Evolutionary conservation across 352 stramenopile genomes (phyloP).

Genomic region (Phytopythium mirpurense): DNA sequence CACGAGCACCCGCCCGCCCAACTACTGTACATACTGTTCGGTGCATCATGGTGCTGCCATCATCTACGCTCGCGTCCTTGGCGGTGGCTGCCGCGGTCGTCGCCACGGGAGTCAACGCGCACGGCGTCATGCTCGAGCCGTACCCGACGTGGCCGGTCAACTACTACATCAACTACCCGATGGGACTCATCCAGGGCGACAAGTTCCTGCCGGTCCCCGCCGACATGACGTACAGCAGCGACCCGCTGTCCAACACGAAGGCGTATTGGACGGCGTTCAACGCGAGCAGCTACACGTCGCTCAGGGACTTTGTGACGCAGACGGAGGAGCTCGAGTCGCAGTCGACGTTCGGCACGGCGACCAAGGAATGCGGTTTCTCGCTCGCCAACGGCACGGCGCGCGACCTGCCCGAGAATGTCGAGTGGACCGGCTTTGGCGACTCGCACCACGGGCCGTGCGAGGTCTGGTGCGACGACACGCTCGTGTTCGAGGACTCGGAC

Average conservation of each 20-base stretch:
- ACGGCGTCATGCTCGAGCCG: constrained; percentile 6
- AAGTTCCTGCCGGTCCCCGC: constrained; percentile 23
- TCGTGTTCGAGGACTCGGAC: constrained; percentile 26
- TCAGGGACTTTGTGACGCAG: constrained; percentile 10
- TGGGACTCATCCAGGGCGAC: constrained; percentile 33
- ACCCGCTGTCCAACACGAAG: constrained; percentile 16
- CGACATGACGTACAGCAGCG: constrained; percentile 35
- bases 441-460: constrained; percentile 27
- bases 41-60: constrained; percentile 5
- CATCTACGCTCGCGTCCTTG: constrained; percentile 4
- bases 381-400: constrained; percentile 2
- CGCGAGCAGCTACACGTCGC: constrained; percentile 13
- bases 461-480: constrained; percentile 29
- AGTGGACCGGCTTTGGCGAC: constrained; percentile 17
- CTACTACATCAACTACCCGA: constrained; percentile 38
- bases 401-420: constrained; percentile 13
- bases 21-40: too few relatives aligned
- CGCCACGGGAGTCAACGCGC: background rate
- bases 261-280: constrained; percentile 25
- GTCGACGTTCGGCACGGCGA: constrained; percentile 14
- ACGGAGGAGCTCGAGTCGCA: constrained; percentile 13
- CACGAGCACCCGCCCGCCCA: too few relatives aligned
- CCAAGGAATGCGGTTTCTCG: constrained; percentile 19
- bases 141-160: constrained; percentile 23
- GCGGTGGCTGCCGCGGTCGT: constrained; percentile 6